Evolutionary conservation across 2,329 filamentous ascomycete genomes (phyloP), one percentile per base, ranked within the genome.

Genomic region (Colletotrichum australisinense): DNA sequence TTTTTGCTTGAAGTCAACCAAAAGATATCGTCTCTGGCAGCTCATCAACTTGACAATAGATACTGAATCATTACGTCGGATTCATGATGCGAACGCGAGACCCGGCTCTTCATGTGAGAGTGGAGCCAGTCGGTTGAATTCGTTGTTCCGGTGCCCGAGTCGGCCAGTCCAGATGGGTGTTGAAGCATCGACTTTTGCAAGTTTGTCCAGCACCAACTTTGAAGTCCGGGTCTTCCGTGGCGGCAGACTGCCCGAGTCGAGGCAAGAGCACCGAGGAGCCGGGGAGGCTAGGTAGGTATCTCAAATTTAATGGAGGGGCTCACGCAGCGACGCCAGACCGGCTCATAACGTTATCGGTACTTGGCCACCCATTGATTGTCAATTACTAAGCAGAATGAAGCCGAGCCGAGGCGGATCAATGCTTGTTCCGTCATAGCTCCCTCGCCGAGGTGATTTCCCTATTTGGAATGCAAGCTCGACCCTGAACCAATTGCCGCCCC

Each of bases 91-190:
- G 30, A 26, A 53, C n/a, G 56, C 32, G n/a, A 30, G 38, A 14
- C 16, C 28, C 30, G 55, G 22, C 12, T 12, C 24, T 49, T 60
- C 70, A 73, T 73, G 66, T 65, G 67, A 65, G 55, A 70, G 70
- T 73, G 70, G 70, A 30, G 4, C 12, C 53, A 28, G 49, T 73
- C 70, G 66, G 70, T 19, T 35, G 30, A 73, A 65, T 73, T n/a
- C 9, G 55, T 65, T 70, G 55, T 65, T 57, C 70, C 67, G 70
- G 70, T 49, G 65, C 42, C 70, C 70, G 70, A 72, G 42, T 65
- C 60, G 55, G 38, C 42, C 14, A 26, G 67, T 6, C 46, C 46
- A 42, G 46, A 24, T 60, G 46, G 26, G 32, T 58, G 9, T 57
- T 46, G 28, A 58, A 30, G 46, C 26, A 30, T 30, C 55, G n/a